Evolutionary conservation across 2,329 filamentous ascomycete genomes (phyloP), one percentile per base, ranked within the genome.

Genomic region (Myriosclerotinia scirpicola): DNA sequence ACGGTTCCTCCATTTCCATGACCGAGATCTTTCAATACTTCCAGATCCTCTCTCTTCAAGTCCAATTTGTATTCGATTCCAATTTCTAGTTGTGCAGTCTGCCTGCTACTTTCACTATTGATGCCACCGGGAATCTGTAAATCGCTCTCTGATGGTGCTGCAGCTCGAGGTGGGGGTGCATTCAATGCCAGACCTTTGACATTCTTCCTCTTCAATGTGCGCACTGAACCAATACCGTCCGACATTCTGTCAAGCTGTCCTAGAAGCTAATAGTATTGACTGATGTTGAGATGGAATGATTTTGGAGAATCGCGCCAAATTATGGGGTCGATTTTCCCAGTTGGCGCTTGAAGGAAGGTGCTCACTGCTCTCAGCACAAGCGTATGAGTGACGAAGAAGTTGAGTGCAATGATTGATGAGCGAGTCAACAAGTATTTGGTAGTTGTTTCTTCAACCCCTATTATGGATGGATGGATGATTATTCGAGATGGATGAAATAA

Each of bases 171-270:
- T 56, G 90, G 85, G 34, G 90, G 88, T 60, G 91, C 88, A 75
- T 87, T 93, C 76, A 99, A 84, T 72, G 93, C 93, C 61, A 99
- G 89, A 48, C 93, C 94, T 82, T 98, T 98, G 79, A 96, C 90
- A 78, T 99, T 99, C 87, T 98, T 97, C 84, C 94, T 90, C 88
- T 97, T 98, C 89, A 99, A 90, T 69, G 95, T 96, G 80, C 86
- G 86, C 80, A 85, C 85, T 70, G 85, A 85, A 73, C 88, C 88
- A 75, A 88, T 86, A 73, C 66, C 71, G 64, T 76, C 76, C 50
- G 84, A 83, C 87, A 89, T 89, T 77, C 71, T 69, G 66, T 54
- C 53, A 46, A 20, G 34, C 64, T 66, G 17, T 46, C 17, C 40
- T 40, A 44, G 38, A 38, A 38, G 58, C 58, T 60, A 50, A 22